Evolutionary conservation across 2,329 filamentous ascomycete genomes (phyloP), one percentile per base, ranked within the genome.

Genomic region (Didymella pinodella): DNA sequence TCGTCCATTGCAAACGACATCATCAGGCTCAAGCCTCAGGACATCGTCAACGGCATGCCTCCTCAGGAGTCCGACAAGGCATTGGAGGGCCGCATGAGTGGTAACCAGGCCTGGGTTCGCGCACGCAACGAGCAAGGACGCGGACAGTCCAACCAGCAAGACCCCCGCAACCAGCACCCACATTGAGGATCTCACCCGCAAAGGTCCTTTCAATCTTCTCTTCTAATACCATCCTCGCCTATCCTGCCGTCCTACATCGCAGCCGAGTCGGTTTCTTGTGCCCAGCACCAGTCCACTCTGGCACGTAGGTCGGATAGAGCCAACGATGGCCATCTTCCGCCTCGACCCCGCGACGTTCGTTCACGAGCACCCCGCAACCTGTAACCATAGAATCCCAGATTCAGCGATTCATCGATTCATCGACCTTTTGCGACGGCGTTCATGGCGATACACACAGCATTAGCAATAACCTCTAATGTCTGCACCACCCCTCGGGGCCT

Each of bases 1-100:
- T 85, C 88, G 53, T 88, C 88, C 3, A 90, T 94, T 65, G 86
- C 90, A 12, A 85, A 88, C 67, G 88, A 90, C 43, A 88, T 93
- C 60, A 90, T 88, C 57, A 85, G 87, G 63, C 85, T 91, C 48
- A 89, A 34, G 84, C 88, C 48, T 81, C 84, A 71, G 29, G 75
- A 77, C 57, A 76, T 78, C 34, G 57, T 76, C 52, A 71, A 61
- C 46, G 73, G 70, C 50, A 64, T 66, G 25, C 57, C 57, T 29
- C 63, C 68, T 34, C 65, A 69, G 47, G 80, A 83, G 61, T 77
- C 77, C 22, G 77, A 80, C 59, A 83, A 83, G 67, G 80, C 80
- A 34, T 73, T 79, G 44, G 81, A 82, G 65, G 77, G 76, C 49
- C 75, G 78, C 60, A 77, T 77, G 57, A 78, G 74, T 57, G 77